Conservation (phyloP, 2,329 filamentous ascomycete species). For the Kalmusia sp. region DNA sequence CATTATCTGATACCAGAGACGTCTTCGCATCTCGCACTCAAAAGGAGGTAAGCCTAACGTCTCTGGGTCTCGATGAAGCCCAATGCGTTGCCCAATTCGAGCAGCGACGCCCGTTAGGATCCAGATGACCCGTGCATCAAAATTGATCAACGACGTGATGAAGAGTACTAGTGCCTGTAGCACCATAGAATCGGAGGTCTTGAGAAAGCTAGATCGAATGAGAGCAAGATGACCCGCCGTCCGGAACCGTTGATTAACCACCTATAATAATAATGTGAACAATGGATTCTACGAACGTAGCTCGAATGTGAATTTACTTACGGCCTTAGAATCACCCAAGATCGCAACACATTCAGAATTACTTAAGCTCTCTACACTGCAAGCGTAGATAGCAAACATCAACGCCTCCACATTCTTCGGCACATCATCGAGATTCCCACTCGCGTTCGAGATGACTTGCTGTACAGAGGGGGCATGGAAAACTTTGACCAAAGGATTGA, state of each 20-base stretch:
- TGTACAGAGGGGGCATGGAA: conserved; percentile 76
- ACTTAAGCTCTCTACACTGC: conserved; percentile 57
- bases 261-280: neutral
- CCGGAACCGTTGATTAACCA: conserved; percentile 62
- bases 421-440: conserved; percentile 62
- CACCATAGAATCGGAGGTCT: conserved; percentile 68
- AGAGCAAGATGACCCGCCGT: conserved; percentile 69
- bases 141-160: conserved; percentile 56
- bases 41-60: conserved; percentile 62
- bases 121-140: conserved; percentile 65
- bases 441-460: conserved; percentile 68
- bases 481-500: conserved; percentile 76
- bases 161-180: conserved; percentile 74
- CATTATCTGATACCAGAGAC: conserved; percentile 68
- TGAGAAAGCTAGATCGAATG: conserved; percentile 71
- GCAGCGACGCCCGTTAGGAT: conserved; percentile 68
- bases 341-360: conserved; percentile 61
- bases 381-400: conserved; percentile 43
- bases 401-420: conserved; percentile 65
- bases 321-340: conserved; percentile 61
- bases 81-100: conserved; percentile 67
- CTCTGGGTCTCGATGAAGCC: conserved; percentile 66
- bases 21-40: conserved; percentile 62
- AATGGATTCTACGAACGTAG: no score
- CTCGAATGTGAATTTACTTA: no score